Percentiles rank a stretch among this genome's conserved stretches.
These are phyloP conservation scores for Talaromyces wortmannii DNA, from an alignment of 495 filamentous ascomycete species.

Conservation along the genomic window DNA sequence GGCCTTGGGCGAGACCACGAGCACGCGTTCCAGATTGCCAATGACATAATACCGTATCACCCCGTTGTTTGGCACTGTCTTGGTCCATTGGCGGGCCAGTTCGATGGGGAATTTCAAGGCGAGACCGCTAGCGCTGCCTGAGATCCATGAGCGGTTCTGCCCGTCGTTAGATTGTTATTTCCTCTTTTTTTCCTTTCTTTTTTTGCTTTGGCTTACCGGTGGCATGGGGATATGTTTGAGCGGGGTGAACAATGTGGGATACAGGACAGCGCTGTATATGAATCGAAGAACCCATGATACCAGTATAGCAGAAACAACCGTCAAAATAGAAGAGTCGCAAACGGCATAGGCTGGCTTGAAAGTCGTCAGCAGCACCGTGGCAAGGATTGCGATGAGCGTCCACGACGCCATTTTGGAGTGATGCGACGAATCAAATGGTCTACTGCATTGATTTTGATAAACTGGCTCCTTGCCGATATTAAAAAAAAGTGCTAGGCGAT, in stretches of 20 bases:
- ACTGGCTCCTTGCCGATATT: neutral
- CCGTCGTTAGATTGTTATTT: neutral
- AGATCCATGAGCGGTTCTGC: conserved; percentile 29
- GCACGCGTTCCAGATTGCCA: conserved; percentile 65
- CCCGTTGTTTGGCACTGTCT: conserved; percentile 70
- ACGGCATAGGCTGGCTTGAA: conserved; percentile 25
- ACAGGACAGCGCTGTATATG: conserved; percentile 52
- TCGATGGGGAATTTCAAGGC: conserved; percentile 42
- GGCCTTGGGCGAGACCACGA: conserved; percentile 58
- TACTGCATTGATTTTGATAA: too few species aligned
- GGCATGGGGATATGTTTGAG: conserved; percentile 58
- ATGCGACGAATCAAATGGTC: too few species aligned
- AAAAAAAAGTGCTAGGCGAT: too few species aligned
- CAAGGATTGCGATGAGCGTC: neutral
- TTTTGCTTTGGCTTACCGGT: conserved; percentile 24
- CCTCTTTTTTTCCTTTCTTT: too few species aligned
- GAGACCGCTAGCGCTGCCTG: conserved; percentile 18
- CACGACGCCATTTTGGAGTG: conserved; percentile 4
- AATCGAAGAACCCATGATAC: conserved; percentile 16
- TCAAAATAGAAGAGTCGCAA: conserved; percentile 18
- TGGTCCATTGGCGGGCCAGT: conserved; percentile 54
- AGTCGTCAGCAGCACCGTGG: conserved; percentile 10
- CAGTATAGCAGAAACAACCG: conserved; percentile 14
- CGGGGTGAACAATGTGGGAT: conserved; percentile 69
- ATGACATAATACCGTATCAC: conserved; percentile 63